Conservation (phyloP, 495 filamentous ascomycete species). For the Pyronema domesticum region DNA sequence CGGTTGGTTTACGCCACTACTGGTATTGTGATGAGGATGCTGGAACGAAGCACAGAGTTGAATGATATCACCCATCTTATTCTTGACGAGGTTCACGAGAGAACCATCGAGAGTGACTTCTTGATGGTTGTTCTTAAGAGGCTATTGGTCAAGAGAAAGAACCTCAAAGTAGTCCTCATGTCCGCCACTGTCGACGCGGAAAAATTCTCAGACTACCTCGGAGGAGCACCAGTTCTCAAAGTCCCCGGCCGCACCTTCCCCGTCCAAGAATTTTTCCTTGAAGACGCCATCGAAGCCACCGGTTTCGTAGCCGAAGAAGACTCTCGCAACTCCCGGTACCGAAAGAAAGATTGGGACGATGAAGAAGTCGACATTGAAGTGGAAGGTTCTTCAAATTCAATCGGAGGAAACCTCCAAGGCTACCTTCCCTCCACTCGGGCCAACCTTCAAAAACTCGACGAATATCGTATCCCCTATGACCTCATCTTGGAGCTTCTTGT, state of each 20-base stretch:
- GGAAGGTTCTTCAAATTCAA: slow-evolving; percentile 26
- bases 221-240: slow-evolving; percentile 64
- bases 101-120: slow-evolving; percentile 90
- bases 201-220: slow-evolving; percentile 72
- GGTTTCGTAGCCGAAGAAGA: slow-evolving; percentile 44
- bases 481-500: slow-evolving; percentile 59
- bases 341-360: slow-evolving; percentile 39
- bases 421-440: slow-evolving; percentile 60
- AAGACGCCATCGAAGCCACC: slow-evolving; percentile 76
- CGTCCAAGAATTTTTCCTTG: slow-evolving; percentile 68
- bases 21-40: slow-evolving; percentile 91
- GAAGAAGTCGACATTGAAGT: slow-evolving; percentile 30
- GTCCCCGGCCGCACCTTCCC: slow-evolving; percentile 90
- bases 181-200: slow-evolving; percentile 89
- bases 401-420: slow-evolving; percentile 35
- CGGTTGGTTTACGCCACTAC: slow-evolving; percentile 70
- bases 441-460: slow-evolving; percentile 57
- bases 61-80: slow-evolving; percentile 80
- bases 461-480: slow-evolving; percentile 71
- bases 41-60: slow-evolving; percentile 71
- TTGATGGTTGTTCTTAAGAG: slow-evolving; percentile 76
- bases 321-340: slow-evolving; percentile 26
- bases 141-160: slow-evolving; percentile 49
- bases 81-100: slow-evolving; percentile 88
- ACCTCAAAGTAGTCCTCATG: slow-evolving; percentile 80